Evolutionary conservation across 805 yeast species (phyloP), one percentile per base, ranked within the genome.

Genomic region (Metschnikowia shivogae): DNA sequence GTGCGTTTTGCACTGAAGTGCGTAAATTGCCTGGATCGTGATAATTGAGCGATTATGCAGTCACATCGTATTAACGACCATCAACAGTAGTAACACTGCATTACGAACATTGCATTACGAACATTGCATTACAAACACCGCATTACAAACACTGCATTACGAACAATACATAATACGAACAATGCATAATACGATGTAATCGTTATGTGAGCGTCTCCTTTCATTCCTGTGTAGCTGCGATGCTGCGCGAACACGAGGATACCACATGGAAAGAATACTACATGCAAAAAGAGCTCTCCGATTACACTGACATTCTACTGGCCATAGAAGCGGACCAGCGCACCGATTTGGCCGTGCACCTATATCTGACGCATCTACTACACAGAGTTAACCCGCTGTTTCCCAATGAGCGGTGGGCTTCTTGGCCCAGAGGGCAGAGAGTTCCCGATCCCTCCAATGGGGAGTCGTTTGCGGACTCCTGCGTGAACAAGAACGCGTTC

Each of bases 261-360:
- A 17, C 17, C 17, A 17, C 26, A 22, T 22, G 26, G 8, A 22
- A 22, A 22, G 26, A 4, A 22, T 22, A 22, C 26, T 7, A 22
- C 19, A 37, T 37, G 40, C 27, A 37, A 17, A 37, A 29, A 22
- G 40, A 37, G 20, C 34, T 37, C 10, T 24, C 36, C 7, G 48
- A 44, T 13, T 31, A 34, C 28, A 36, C 34, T 19, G 30, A 37
- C 11, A 34, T 26, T 2, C 35, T 67, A n/a, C 54, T 59, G 10
- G 32, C 54, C 6, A 38, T 81, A 20, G 87, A 84, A 51, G 66
- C 66, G 11, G 72, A 72, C 1, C 77, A 73, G 47, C 61, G 81
- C 28, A 61, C 62, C 10, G 89, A 86, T 60, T 62, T 86, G 27
- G 74, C 84, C 0, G 56, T 79, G 2, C 95, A 86, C 62, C 61